A percentile compares a stretch with the other conserved stretches of the same genome.
Evolutionary conservation across 345 rosid species (phyloP).

Genomic region (Brassica nigra): DNA sequence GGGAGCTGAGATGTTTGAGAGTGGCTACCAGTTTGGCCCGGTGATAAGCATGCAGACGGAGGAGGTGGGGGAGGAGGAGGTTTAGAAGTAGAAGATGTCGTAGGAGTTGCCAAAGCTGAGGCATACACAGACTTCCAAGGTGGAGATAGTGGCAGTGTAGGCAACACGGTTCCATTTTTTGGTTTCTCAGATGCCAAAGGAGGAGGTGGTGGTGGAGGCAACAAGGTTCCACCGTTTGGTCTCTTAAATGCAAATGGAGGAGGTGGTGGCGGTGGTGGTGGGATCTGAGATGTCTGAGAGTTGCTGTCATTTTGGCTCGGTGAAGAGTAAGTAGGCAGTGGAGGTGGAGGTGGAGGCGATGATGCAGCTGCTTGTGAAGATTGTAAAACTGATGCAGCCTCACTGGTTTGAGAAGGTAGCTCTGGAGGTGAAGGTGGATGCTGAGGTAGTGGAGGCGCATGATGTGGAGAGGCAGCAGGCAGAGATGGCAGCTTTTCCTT

Average conservation of each 20-base stretch:
- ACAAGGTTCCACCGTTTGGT: constrained; percentile 20
- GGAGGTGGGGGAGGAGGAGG: constrained; percentile 38
- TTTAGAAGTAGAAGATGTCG: constrained; percentile 25
- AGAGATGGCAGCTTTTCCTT: constrained; percentile 40
- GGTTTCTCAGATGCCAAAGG: constrained; percentile 28
- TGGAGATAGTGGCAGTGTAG: constrained; percentile 29
- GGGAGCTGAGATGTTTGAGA: constrained; percentile 37
- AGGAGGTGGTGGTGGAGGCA: constrained; percentile 28
- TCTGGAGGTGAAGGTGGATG: constrained; percentile 38
- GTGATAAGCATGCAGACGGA: constrained; percentile 24
- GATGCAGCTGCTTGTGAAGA: constrained; percentile 31
- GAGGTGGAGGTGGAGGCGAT: constrained; percentile 40
- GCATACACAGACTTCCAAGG: constrained; percentile 45
- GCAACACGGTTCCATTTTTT: constrained; percentile 23
- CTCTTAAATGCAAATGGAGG: constrained; percentile 24
- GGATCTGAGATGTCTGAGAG: constrained; percentile 22
- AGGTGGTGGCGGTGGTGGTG: constrained; percentile 23
- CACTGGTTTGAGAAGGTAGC: constrained; percentile 33
- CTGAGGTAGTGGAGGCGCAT: constrained; percentile 29
- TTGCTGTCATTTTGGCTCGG: constrained; percentile 6
- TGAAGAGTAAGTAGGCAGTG: constrained; percentile 29
- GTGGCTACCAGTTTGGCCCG: constrained; percentile 31
- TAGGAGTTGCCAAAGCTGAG: constrained; percentile 33
- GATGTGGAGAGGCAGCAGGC: constrained; percentile 37
- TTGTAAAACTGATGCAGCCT: constrained; percentile 35